Conservation (phyloP, 1,139 yeast genomes). For the Arxiozyma telluris region DNA sequence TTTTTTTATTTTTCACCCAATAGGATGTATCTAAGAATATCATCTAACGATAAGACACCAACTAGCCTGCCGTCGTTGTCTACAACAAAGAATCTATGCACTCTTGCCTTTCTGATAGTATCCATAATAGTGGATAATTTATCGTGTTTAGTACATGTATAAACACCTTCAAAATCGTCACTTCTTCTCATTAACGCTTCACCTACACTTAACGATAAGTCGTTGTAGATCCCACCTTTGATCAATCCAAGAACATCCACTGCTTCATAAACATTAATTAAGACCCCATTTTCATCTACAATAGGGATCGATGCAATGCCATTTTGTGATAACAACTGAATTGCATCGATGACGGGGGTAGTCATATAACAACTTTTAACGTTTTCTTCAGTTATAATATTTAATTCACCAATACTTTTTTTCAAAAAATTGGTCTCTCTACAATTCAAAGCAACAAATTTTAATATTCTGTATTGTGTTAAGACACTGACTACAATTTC, state of each 20-base stretch:
- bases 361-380: slow-evolving; percentile 78
- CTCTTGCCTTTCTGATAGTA: slow-evolving; percentile 81
- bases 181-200: slow-evolving; percentile 92
- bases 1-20: slow-evolving; percentile 44
- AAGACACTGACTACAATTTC: slow-evolving; percentile 92
- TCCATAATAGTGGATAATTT: slow-evolving; percentile 87
- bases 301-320: slow-evolving; percentile 91
- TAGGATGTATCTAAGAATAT: slow-evolving; percentile 74
- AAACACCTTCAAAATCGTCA: slow-evolving; percentile 96
- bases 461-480: slow-evolving; percentile 92
- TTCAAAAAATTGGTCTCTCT: slow-evolving; percentile 82
- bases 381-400: slow-evolving; percentile 51
- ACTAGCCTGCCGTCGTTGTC: slow-evolving; percentile 68
- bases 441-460: slow-evolving; percentile 92
- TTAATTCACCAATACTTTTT: slow-evolving; percentile 63
- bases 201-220: slow-evolving; percentile 84
- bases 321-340: slow-evolving; percentile 66
- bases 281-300: slow-evolving; percentile 63
- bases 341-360: slow-evolving; percentile 92
- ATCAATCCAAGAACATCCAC: slow-evolving; percentile 89
- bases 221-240: slow-evolving; percentile 91
- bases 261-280: slow-evolving; percentile 90
- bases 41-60: slow-evolving; percentile 87
- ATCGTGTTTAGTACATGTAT: slow-evolving; percentile 86
- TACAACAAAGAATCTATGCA: slow-evolving; percentile 88